Conservation (phyloP, 1,284 basidiomycete species). For the Moniliophthora roreri region DNA sequence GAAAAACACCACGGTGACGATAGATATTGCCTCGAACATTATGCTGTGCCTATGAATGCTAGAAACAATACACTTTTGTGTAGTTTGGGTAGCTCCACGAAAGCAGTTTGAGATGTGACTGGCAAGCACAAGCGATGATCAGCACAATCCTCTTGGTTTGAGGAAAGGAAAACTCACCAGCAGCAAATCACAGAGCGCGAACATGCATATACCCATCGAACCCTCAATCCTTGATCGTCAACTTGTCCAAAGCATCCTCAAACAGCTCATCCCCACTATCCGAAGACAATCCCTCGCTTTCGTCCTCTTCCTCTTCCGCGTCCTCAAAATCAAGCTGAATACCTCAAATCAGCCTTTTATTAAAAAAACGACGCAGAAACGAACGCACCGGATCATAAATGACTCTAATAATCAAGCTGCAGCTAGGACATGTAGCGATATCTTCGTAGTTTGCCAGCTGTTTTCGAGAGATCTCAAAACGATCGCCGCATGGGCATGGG, state of each 20-base stretch:
- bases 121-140: too few relatives aligned
- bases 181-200: too few relatives aligned
- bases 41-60: too few relatives aligned
- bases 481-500: slow-evolving; percentile 97
- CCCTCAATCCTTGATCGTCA: slow-evolving; percentile 41
- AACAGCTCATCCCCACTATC: slow-evolving; percentile 50
- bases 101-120: too few relatives aligned
- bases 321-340: slow-evolving; percentile 76
- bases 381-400: slow-evolving; percentile 86
- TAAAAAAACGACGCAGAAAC: background rate
- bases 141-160: too few relatives aligned
- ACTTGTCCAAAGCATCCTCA: slow-evolving; percentile 65
- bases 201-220: too few relatives aligned
- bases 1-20: too few relatives aligned
- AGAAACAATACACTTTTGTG: too few relatives aligned
- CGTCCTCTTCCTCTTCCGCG: slow-evolving; percentile 41
- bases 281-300: slow-evolving; percentile 41
- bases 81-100: too few relatives aligned
- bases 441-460: slow-evolving; percentile 94
- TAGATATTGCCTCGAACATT: too few relatives aligned
- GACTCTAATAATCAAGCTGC: slow-evolving; percentile 90
- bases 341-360: slow-evolving; percentile 31
- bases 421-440: slow-evolving; percentile 96
- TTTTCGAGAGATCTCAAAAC: slow-evolving; percentile 91
- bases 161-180: too few relatives aligned